These are phyloP conservation scores for Thelephora ganbajun DNA, from an alignment of 768 basidiomycete genomes.

Conservation along the genomic window DNA sequence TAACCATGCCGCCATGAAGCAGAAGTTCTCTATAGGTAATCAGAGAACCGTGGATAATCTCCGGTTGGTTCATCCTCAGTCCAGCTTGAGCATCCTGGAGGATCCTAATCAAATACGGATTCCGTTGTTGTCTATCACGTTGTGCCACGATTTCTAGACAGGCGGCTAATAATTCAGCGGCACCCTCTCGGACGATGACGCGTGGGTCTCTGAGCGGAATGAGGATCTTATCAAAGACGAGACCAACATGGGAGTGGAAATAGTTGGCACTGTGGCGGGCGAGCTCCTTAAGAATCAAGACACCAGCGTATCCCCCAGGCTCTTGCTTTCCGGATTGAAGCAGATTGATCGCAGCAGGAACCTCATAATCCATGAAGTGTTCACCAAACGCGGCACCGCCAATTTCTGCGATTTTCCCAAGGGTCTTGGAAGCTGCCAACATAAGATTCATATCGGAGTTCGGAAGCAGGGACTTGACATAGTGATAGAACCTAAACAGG, in stretches of 20 bases:
- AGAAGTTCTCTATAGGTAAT: conserved; percentile 86
- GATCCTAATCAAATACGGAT: conserved; percentile 64
- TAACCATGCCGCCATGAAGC: conserved; percentile 86
- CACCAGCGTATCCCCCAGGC: conserved; percentile 81
- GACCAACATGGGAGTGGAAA: conserved; percentile 77
- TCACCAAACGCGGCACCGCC: conserved; percentile 79
- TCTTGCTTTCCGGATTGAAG: conserved; percentile 67
- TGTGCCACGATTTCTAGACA: conserved; percentile 79
- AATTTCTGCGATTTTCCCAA: conserved; percentile 75
- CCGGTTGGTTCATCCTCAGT: conserved; percentile 65
- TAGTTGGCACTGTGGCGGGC: conserved; percentile 79
- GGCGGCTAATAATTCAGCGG: conserved; percentile 85
- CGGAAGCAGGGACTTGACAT: conserved; percentile 85
- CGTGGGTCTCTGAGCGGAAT: conserved; percentile 80
- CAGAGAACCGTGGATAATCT: conserved; percentile 85
- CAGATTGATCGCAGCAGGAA: conserved; percentile 69
- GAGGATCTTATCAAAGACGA: conserved; percentile 88
- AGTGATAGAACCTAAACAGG: conserved; percentile 81
- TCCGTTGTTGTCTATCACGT: conserved; percentile 54
- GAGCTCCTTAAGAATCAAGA: conserved; percentile 87
- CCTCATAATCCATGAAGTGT: conserved; percentile 80
- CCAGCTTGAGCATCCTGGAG: conserved; percentile 79
- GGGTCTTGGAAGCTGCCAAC: conserved; percentile 85
- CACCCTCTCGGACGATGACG: conserved; percentile 83
- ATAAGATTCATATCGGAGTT: conserved; percentile 88